A percentile compares a stretch with the other conserved stretches of the same genome.
Evolutionary conservation across 345 rosid genomes (phyloP).

Genomic region (Pistacia integerrima): DNA sequence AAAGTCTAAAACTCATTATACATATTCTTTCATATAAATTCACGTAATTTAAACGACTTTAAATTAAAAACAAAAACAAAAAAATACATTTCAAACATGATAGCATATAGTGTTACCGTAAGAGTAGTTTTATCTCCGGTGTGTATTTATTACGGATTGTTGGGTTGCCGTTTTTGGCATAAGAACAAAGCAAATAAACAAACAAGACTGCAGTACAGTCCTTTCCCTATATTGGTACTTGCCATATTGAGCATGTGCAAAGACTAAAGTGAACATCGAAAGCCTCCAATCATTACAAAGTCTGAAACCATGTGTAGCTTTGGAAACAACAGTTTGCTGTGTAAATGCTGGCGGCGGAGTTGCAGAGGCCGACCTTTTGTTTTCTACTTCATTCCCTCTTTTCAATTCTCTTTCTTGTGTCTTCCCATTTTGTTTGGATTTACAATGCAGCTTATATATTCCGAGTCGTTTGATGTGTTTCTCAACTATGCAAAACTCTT

Average conservation of each 20-base stretch:
- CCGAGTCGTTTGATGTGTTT: background rate
- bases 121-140: background rate
- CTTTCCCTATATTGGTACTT: background rate
- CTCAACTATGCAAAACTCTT: background rate
- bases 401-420: background rate
- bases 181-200: background rate
- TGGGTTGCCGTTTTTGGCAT: background rate
- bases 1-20: too few relatives aligned
- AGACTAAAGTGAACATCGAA: background rate
- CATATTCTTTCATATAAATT: too few relatives aligned
- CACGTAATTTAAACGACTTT: too few relatives aligned
- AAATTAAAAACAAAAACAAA: too few relatives aligned
- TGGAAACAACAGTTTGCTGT: conserved; percentile 27
- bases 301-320: background rate
- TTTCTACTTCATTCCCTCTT: background rate
- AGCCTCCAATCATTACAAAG: background rate
- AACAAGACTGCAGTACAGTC: background rate
- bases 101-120: too few relatives aligned
- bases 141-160: background rate
- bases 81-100: too few relatives aligned
- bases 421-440: background rate
- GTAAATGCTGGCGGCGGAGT: conserved; percentile 28
- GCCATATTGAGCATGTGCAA: background rate
- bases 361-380: conserved; percentile 13
- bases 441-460: background rate